Percentiles rank a stretch among this genome's conserved stretches.
Conservation (phyloP, 306 rosid species). For the Mucuna pruriens region DNA sequence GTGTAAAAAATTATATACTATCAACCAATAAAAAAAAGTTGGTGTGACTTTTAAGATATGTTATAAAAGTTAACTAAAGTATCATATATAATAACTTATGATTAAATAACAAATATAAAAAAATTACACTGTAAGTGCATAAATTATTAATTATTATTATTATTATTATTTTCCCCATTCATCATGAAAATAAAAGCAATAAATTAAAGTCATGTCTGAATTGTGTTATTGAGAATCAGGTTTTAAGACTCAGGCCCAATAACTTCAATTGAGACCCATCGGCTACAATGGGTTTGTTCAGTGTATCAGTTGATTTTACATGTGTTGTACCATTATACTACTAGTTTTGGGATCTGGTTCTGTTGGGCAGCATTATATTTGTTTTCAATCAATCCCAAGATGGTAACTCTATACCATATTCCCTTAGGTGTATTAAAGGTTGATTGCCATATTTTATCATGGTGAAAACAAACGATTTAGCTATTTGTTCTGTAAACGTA, state of each 20-base stretch:
- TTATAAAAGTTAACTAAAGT: no score
- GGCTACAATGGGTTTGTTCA: background rate
- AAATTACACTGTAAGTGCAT: no score
- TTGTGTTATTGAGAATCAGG: background rate
- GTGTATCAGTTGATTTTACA: background rate
- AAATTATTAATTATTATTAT: no score
- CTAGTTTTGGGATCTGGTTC: background rate
- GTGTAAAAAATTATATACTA: no score
- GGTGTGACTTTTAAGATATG: no score
- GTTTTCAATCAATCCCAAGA: constrained; percentile 35
- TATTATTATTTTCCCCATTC: no score
- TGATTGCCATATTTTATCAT: constrained; percentile 38
- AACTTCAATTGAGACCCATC: background rate
- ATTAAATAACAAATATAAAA: no score
- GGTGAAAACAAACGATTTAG: constrained; percentile 38
- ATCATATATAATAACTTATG: no score
- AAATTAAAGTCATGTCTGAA: background rate
- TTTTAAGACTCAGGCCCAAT: constrained; percentile 5
- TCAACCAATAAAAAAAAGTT: no score
- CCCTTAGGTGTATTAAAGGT: background rate
- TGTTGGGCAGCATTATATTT: background rate
- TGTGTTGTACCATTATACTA: background rate
- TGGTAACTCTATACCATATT: constrained; percentile 38
- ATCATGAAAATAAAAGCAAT: background rate
- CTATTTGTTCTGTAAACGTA: constrained; percentile 34